Base-by-base conservation (phyloP, 1,284 basidiomycete species). In the Neonothopanus nambi region DNA sequence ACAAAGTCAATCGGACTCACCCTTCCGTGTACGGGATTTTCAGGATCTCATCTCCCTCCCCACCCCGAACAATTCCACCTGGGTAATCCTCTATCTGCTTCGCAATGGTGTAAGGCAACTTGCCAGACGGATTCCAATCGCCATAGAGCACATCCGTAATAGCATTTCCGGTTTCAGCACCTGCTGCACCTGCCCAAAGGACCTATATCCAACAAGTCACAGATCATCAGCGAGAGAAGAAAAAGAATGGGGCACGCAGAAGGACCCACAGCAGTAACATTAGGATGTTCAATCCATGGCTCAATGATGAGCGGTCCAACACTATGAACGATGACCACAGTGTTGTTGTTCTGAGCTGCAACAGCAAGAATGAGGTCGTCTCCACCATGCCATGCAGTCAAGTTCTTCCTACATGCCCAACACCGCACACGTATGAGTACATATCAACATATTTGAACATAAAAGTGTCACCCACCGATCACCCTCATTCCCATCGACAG, bases 61-160 rank as follows among this genome's bases (percentile, higher is more conserved):
- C 73, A 18, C 74, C 77, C 1, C 69, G 73, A n/a, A 79, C 66
- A n/a, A 87, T 71, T 56, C 81, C 76, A 4, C 87, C 74, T 20
- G 78, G 68, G 67, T 93, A 95, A 66, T 95, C 92, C 24, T 69
- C 65, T 0, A 70, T 57, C 18, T 74, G 67, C 72, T 85, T 87
- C 46, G 88, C 90, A 63, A 93, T 92, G 1, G 91, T 91, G 70
- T 91, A 92, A 1, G 91, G 89, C 30, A 95, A 71, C 35, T 85
- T 79, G 4, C 84, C 92, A 18, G 82, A 84, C 0, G 92, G 91
- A 67, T 88, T 93, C 66, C 79, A 82, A 15, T 69, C 73, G 5
- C 85, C 87, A 61, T 84, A 91, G 1, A 91, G 71, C 9, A 91
- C 78, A 62, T 93, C 89, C 1, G 81, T 78, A 23, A 95, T 73